Evolutionary conservation across 192 early-diverging fungal species (phyloP).

Genomic region (Entomortierella lignicola): DNA sequence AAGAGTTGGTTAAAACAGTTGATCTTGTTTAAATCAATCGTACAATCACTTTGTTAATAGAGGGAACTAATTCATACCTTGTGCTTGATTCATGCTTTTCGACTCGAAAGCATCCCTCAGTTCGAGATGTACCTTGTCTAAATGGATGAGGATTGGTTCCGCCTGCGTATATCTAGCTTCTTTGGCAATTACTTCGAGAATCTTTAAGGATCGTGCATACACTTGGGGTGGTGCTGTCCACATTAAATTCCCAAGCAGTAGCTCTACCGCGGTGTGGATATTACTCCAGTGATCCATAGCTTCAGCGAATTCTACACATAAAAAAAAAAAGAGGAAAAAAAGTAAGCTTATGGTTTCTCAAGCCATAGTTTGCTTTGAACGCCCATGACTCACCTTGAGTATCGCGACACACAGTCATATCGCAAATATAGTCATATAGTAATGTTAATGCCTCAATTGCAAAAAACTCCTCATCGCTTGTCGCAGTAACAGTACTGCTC

Average conservation of each 20-base stretch:
- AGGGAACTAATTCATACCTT: conserved; percentile 8
- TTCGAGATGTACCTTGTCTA: conserved; percentile 30
- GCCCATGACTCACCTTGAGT: conserved; percentile 25
- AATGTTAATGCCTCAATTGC: conserved; percentile 29
- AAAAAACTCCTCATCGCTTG: conserved; percentile 35
- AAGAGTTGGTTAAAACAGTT: no score
- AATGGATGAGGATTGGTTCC: conserved; percentile 5
- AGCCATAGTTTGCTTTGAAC: neutral
- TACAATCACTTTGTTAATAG: no score
- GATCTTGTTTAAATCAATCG: neutral
- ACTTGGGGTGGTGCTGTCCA: conserved; percentile 30
- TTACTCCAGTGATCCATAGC: conserved; percentile 54
- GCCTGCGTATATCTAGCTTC: conserved; percentile 31
- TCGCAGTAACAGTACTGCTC: conserved; percentile 4
- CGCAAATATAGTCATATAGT: conserved; percentile 30
- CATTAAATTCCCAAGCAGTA: conserved; percentile 41
- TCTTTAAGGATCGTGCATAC: conserved; percentile 18
- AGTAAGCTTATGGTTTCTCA: neutral
- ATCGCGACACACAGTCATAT: conserved; percentile 32
- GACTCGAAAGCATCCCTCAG: conserved; percentile 23
- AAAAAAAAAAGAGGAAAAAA: neutral
- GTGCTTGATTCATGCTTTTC: neutral
- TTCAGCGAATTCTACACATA: conserved; percentile 24
- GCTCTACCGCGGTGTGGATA: conserved; percentile 20
- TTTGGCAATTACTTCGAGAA: conserved; percentile 30